A percentile compares a stretch with the other conserved stretches of the same genome.
These are phyloP conservation scores for Trypanosoma vivax DNA, from an alignment of 208 protist genomes.

Conservation along the genomic window DNA sequence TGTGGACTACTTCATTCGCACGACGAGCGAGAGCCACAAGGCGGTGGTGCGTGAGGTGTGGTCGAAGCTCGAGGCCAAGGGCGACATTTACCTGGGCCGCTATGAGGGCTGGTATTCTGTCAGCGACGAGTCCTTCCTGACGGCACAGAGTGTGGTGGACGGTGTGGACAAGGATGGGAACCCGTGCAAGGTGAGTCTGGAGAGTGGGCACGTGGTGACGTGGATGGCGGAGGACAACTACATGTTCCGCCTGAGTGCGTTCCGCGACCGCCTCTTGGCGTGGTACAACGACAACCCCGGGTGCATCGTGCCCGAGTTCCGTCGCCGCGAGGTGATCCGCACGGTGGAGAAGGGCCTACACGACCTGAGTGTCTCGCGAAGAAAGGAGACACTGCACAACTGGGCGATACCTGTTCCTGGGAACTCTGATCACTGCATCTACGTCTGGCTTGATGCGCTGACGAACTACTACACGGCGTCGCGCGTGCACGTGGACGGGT, in stretches of 20 bases:
- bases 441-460: constrained; percentile 99
- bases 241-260: constrained; percentile 95
- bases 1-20: constrained; percentile 95
- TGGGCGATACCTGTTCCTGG: constrained; percentile 98
- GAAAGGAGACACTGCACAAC: constrained; percentile 62
- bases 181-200: constrained; percentile 86
- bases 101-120: constrained; percentile 99
- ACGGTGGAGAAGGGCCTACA: constrained; percentile 77
- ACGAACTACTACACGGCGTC: constrained; percentile 98
- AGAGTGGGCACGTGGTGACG: constrained; percentile 88
- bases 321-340: constrained; percentile 90
- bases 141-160: constrained; percentile 69
- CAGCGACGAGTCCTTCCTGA: constrained; percentile 96
- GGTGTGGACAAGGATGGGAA: constrained; percentile 84
- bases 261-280: constrained; percentile 77
- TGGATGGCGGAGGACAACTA: constrained; percentile 98
- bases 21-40: constrained; percentile 89
- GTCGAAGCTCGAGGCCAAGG: constrained; percentile 80
- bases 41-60: constrained; percentile 80
- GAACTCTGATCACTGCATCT: constrained; percentile 94
- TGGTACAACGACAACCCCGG: constrained; percentile 78
- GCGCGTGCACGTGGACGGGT: constrained; percentile 25
- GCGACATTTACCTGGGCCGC: constrained; percentile 95
- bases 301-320: constrained; percentile 88
- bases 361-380: constrained; percentile 96